Percentiles rank a stretch among this genome's conserved stretches.
Evolutionary conservation across 805 yeast species (phyloP).

Genomic region (Yarrowia osloensis): DNA sequence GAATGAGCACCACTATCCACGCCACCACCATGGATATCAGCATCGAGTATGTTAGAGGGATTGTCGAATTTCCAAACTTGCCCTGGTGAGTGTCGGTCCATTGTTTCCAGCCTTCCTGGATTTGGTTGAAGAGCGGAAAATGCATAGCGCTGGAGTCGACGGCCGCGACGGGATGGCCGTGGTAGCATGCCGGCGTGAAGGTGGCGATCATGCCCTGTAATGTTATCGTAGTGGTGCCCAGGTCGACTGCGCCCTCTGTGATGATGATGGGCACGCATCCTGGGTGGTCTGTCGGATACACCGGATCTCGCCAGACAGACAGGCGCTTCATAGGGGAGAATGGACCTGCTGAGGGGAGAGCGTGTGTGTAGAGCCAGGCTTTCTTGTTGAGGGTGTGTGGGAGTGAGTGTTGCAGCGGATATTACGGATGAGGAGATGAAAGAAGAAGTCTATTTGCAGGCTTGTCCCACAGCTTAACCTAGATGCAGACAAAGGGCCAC

Average conservation of each 20-base stretch:
- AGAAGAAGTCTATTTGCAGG: conserved; percentile 29
- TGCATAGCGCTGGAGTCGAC: conserved; percentile 27
- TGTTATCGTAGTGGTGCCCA: conserved; percentile 1
- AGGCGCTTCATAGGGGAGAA: conserved; percentile 19
- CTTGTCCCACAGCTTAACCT: conserved; percentile 29
- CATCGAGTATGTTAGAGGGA: conserved; percentile 15
- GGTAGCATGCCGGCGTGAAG: conserved; percentile 32
- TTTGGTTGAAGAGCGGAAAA: conserved; percentile 21
- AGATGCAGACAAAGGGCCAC: background rate
- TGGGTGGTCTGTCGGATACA: conserved; percentile 17
- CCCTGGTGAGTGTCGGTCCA: conserved; percentile 30
- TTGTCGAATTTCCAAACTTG: conserved; percentile 26
- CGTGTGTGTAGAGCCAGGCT: background rate
- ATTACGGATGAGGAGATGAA: conserved; percentile 23
- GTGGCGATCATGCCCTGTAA: conserved; percentile 27
- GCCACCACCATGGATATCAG: conserved; percentile 29
- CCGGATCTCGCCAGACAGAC: conserved; percentile 30
- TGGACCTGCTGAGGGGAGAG: background rate
- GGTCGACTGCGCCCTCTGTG: conserved; percentile 27
- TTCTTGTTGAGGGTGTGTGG: background rate
- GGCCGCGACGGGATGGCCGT: conserved; percentile 34
- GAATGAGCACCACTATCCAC: conserved; percentile 28
- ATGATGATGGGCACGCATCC: conserved; percentile 25
- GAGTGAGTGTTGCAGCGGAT: background rate
- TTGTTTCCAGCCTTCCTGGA: conserved; percentile 31